Percentiles rank a stretch among this genome's conserved stretches.
These are phyloP conservation scores for Paecilomyces niveus DNA, from an alignment of 2,329 filamentous ascomycete genomes.

Conservation along the genomic window DNA sequence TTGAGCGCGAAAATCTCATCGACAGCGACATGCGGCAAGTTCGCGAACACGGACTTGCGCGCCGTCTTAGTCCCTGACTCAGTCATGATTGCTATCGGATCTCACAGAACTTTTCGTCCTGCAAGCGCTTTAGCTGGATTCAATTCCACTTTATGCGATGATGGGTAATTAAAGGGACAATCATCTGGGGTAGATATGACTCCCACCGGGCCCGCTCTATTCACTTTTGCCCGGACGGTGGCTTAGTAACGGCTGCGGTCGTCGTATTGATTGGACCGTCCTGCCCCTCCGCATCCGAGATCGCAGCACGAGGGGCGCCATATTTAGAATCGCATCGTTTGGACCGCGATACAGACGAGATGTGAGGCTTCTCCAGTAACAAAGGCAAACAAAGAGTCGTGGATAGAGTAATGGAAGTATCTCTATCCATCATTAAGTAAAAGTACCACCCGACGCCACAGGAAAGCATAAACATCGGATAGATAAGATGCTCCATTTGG, in stretches of 20 bases:
- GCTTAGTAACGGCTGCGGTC: background rate
- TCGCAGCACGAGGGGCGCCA: background rate
- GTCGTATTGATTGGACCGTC: background rate
- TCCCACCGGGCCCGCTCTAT: background rate
- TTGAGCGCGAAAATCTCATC: conserved; percentile 88
- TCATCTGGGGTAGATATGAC: background rate
- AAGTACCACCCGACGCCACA: too few relatives aligned
- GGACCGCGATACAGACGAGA: background rate
- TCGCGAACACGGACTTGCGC: conserved; percentile 9
- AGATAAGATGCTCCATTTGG: background rate
- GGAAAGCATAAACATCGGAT: too few relatives aligned
- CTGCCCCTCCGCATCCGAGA: background rate
- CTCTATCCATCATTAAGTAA: too few relatives aligned
- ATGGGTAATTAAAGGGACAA: background rate
- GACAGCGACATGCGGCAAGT: conserved; percentile 78
- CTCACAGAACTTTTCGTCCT: background rate
- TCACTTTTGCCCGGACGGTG: background rate
- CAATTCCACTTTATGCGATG: background rate
- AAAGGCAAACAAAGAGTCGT: background rate
- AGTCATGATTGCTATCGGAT: background rate
- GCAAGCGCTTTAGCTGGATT: background rate
- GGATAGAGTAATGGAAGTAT: too few relatives aligned
- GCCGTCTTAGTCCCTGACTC: background rate
- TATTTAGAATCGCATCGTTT: background rate
- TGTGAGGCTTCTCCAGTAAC: too few relatives aligned